Evolutionary conservation across 2,329 filamentous ascomycete genomes (phyloP), one percentile per base, ranked within the genome.

Genomic region (Talaromyces sp.): DNA sequence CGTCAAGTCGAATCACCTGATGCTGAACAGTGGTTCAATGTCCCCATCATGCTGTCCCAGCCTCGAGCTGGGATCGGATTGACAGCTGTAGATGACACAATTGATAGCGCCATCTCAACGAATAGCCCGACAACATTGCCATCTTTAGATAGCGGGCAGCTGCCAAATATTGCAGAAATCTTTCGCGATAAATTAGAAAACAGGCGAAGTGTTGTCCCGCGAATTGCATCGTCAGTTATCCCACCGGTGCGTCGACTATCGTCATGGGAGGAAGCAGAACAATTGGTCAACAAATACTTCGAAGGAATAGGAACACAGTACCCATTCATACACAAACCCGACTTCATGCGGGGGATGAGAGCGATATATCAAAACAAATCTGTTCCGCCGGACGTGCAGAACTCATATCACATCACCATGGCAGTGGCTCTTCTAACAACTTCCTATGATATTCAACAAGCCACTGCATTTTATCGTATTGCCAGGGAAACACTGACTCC

Each of bases 271-370:
- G 76, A 78, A 66, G 75, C 76, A 0, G 73, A 78, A 58, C 70
- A 68, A 43, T 64, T 78, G 9, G 69, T 73, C 1, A 69, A 67
- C 1, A 73, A 74, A 59, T 78, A 78, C 45, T 78, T 78, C 61
- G 76, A 78, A 47, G 75, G 75, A 41, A 73, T 78, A 61, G 76
- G 75, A 2, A 77, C 74, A 31, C 76, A 78, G 64, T 78, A 78
- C 64, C 76, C 76, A 2, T 78, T 78, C 41, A 66, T 78, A 11
- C 70, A 74, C 22, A 75, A 76, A 0, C 58, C 67, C 8, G 75
- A 78, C 15, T 78, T 78, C 57, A 72, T 77, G 63, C 50, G 63
- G 7, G 69, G 73, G 31, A 68, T 78, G 64, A 73, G 72, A 45
- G 72, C 72, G 39, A 76, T 78, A 60, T 78, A 78, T 66, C 68